These are phyloP conservation scores for Castanea sativa DNA, from an alignment of 306 rosid species.

Conservation along the genomic window DNA sequence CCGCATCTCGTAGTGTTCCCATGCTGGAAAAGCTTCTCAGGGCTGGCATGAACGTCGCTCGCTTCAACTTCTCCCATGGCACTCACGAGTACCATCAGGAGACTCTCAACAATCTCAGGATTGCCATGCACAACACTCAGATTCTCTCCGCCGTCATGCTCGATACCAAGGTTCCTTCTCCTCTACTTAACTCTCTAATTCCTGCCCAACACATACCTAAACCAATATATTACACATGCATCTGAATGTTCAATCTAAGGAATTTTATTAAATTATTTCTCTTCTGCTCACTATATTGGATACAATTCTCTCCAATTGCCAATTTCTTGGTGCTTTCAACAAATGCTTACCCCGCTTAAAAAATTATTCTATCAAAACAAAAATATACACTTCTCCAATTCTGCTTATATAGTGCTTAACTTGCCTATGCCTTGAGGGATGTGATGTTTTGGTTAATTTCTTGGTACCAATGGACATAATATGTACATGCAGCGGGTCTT, in stretches of 20 bases:
- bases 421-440: not conserved
- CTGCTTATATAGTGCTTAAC: not conserved
- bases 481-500: not conserved
- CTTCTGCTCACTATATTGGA: not conserved
- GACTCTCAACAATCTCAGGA: conserved; percentile 75
- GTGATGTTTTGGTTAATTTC: not conserved
- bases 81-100: conserved; percentile 91
- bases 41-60: conserved; percentile 96
- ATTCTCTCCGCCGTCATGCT: conserved; percentile 92
- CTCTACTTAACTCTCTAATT: not conserved
- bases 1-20: conserved; percentile 78
- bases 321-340: no score
- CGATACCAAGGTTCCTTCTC: conserved; percentile 66
- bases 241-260: not conserved
- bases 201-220: not conserved
- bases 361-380: no score
- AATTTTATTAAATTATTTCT: not conserved
- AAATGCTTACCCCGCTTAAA: no score
- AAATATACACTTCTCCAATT: not conserved
- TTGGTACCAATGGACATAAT: not conserved
- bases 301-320: not conserved
- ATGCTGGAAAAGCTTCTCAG: conserved; percentile 78
- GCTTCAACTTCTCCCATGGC: conserved; percentile 94
- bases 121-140: conserved; percentile 79
- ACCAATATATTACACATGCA: not conserved